Base-by-base conservation (phyloP, 768 basidiomycete species). In the Boletus reticulatus region DNA sequence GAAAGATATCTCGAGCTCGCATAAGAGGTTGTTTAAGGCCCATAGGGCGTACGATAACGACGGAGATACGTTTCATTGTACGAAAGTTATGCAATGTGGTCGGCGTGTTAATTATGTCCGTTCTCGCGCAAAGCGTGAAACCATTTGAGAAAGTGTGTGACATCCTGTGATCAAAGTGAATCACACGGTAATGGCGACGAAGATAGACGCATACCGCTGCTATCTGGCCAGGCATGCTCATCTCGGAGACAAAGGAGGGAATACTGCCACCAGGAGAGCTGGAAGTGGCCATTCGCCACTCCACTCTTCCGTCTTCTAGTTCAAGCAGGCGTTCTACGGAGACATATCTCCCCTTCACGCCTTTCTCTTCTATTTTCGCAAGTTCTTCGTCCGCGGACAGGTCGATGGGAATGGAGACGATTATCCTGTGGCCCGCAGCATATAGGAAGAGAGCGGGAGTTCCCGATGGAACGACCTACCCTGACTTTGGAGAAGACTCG, bases 1-100 rank as follows among this genome's bases (percentile, higher is more conserved):
- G 90, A 92, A 63, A 82, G 91, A 55, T 93, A 93, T 67, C 78
- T 93, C n/a, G 91, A 93, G 62, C 80, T 93, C 45, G 89, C 84
- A 42, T 93, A 64, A 65, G 37, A 24, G 38, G 22, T 16, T 20
- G 22, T 16, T 20, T 12, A 32, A 24, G 22, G 27, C 34, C 14
- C 4, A 36, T 34, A 36, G 6, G n/a, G 37, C 5, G 31, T n/a
- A 55, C 29, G 31, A 43, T 27, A 22, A 44, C 11, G 24, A 41
- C 20, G 17, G 41, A 27, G 20, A 11, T 44, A 13, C 53, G 6
- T 43, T 39, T 52, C 32, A 32, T 41, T 32, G 49, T 50, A 50
- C 24, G 34, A 36, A 16, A 34, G 14, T 31, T 27, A 20, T 34
- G 41, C n/a, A 31, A 27, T 41, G 49, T 43, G 6, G 32, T 16